Base-by-base conservation (phyloP, 371 early-diverging fungal genomes). In the Vairimorpha ceranae region DNA sequence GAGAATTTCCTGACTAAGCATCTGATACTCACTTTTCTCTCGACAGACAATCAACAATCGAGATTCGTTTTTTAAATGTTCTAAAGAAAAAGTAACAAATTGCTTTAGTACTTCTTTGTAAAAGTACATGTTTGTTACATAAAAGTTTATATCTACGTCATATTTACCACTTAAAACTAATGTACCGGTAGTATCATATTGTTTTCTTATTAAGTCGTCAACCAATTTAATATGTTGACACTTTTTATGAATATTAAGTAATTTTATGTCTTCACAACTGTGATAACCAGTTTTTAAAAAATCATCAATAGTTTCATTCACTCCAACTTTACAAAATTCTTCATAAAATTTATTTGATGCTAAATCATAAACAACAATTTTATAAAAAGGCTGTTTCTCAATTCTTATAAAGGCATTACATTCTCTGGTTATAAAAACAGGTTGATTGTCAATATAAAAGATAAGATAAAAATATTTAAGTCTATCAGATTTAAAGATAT, bases 1-100 rank as follows among this genome's bases (percentile, higher is more conserved):
- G 15, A 64, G 32, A 21, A 77, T 33, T 15, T 67, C 67, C 21
- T 36, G 67, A n/a, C 23, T 43, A 32, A 65, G 43, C 35, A 33
- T 12, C n/a, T 43, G 45, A 33, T 32, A 58, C 35, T 70, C 74
- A 12, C 10, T n/a, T 25, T 29, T 58, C n/a, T 46, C 3, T 51
- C 35, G 46, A 33, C 66, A 66, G 30, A 66, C 33, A 3, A 66
- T 19, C 27, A 66, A 30, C 25, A 66, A 1, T 33, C 15, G 32
- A n/a, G 32, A 8, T 14, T 66, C 23, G 17, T 6, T 4, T 32
- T 51, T 7, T 4, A 14, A 23, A 66, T 32, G 17, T 10, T 1
- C 2, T 30, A 66, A 15, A 30, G 52, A 66, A 29, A 29, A 23
- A 32, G 1, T 35, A 4, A 51, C 52, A 66, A 52, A 66, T n/a